phyloP scores from a whole-genome alignment of 495 filamentous ascomycete species.

The Aspergillus leporis region DNA sequence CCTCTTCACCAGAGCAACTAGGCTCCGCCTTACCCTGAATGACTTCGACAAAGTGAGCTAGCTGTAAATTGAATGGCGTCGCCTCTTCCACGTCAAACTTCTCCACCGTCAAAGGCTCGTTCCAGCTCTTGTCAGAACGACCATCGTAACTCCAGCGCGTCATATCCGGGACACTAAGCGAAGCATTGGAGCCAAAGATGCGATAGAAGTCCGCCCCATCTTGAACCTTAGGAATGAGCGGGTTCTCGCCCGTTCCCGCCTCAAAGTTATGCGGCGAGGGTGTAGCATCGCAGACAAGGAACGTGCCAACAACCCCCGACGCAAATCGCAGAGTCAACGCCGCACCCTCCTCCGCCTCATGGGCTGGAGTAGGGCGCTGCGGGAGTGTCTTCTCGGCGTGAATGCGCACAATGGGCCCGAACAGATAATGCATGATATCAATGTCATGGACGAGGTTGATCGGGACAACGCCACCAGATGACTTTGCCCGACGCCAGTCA shows the following conservation, averaged over 20 bases:
- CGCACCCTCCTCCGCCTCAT: constrained; percentile 58
- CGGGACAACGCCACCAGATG: constrained; percentile 48
- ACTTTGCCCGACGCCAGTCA: constrained; percentile 46
- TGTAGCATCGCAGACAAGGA: constrained; percentile 53
- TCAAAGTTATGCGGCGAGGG: constrained; percentile 57
- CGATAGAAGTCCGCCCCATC: constrained; percentile 50
- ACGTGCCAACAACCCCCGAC: constrained; percentile 59
- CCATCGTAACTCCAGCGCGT: constrained; percentile 53
- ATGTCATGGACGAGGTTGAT: constrained; percentile 64
- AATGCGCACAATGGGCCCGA: constrained; percentile 53
- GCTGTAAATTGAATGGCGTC: constrained; percentile 55
- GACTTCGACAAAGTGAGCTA: constrained; percentile 57
- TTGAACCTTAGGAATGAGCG: constrained; percentile 42
- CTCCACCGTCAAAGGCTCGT: constrained; percentile 29
- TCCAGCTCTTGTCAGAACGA: constrained; percentile 34
- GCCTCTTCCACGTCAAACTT: constrained; percentile 32
- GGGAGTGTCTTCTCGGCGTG: constrained; percentile 49
- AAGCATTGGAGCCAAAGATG: constrained; percentile 55
- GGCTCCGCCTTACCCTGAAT: constrained; percentile 42
- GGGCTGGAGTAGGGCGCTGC: constrained; percentile 34
- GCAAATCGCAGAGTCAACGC: constrained; percentile 56
- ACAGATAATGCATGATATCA: constrained; percentile 58
- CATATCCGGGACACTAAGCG: constrained; percentile 58
- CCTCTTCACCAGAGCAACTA: constrained; percentile 48
- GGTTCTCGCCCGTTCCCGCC: constrained; percentile 59